Base-by-base conservation (phyloP, 148 eudicot genomes). In the Vaccinium corymbosum region DNA sequence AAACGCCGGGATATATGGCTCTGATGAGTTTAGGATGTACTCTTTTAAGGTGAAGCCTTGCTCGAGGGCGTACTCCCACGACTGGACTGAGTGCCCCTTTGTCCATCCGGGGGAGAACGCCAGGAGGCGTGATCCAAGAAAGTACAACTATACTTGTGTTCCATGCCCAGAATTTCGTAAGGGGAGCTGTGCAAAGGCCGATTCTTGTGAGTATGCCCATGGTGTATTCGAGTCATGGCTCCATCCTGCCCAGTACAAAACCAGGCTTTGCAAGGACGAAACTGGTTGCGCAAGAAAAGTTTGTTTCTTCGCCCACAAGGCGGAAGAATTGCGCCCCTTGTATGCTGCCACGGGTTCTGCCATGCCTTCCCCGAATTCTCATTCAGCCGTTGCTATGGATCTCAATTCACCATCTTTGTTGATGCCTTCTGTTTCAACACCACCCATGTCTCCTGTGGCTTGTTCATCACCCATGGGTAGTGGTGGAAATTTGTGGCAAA, bases 81-180 rank as follows among this genome's bases (percentile, higher is more conserved):
- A 97, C 35, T 97, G 99, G 99, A 97, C 99, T 0, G 99, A 97
- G 86, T 97, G 99, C 82, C 99, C 98, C 1, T 96, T 97, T 81
- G 98, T 89, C 56, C 99, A 94, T 80, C 99, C 99, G 0, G 99
- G 99, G 15, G 99, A 97, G 89, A 97, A 97, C 51, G 99, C 99
- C 0, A 83, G 95, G 83, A 86, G 99, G 25, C 91, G 99, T 25
- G 99, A 97, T 84, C 98, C 98, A 6, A 84, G 86, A 81, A 94
- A 93, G 94, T 88, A 85, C 56, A 88, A 89, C 78, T 97, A 97
- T 87, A 97, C 92, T 14, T 97, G 99, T 20, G 99, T 97, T 1
- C 99, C 99, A 0, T 97, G 99, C 80, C 99, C 98, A 0, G 99
- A 97, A 79, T 97, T 97, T 64, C 91, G 93, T 52, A 97, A 97